These are phyloP conservation scores for Globisporangium emineosum DNA, from an alignment of 352 stramenopile species.

Conservation along the genomic window DNA sequence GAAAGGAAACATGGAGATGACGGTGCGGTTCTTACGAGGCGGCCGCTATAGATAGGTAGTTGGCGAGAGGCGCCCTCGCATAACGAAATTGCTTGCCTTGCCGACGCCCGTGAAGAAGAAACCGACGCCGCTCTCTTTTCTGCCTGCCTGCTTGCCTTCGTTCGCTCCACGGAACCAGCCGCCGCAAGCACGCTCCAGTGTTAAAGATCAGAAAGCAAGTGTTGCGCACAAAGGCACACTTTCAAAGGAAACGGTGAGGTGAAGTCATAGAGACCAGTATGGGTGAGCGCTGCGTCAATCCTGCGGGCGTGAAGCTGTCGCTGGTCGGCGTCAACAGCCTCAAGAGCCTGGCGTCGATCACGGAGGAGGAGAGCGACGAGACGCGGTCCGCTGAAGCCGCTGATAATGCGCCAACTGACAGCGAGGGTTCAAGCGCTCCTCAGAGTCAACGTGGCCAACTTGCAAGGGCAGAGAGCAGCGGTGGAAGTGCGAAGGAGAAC, in stretches of 20 bases:
- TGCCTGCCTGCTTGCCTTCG: neutral
- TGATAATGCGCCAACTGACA: neutral
- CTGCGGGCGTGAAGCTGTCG: neutral
- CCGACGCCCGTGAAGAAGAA: neutral
- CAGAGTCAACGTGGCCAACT: neutral
- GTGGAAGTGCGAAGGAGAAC: conserved; percentile 43
- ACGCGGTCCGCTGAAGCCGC: conserved; percentile 8
- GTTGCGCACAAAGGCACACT: neutral
- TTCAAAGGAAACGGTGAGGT: too few species aligned
- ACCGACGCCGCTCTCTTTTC: neutral
- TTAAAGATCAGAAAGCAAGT: neutral
- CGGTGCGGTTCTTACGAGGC: neutral
- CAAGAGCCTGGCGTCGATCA: conserved; percentile 14
- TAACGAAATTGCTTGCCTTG: neutral
- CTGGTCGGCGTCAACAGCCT: neutral
- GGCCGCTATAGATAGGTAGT: neutral
- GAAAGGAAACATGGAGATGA: neutral
- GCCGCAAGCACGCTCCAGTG: neutral
- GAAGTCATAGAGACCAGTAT: too few species aligned
- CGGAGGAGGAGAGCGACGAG: conserved; percentile 15
- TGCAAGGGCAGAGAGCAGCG: too few species aligned
- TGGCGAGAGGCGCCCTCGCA: too few species aligned
- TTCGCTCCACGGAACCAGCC: neutral
- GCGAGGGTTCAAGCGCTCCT: neutral
- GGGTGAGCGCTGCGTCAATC: neutral